Conservation (phyloP, 129 eudicot genomes). For the Deinandra increscens region DNA sequence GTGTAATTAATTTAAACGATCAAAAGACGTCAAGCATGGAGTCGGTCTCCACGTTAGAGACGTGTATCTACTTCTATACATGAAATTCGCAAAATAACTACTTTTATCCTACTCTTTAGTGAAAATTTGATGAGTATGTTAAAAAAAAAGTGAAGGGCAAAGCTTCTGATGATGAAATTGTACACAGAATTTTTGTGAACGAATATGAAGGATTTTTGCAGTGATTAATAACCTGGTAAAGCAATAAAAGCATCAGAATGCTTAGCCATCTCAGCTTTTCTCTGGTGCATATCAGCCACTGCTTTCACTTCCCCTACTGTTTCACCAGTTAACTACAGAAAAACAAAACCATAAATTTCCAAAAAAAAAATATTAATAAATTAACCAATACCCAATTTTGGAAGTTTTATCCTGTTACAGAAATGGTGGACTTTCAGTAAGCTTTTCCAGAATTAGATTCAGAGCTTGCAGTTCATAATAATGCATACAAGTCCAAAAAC, state of each 20-base stretch:
- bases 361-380: not conserved
- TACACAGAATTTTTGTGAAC: constrained; percentile 24
- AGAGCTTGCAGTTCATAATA: constrained; percentile 15
- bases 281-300: constrained; percentile 99
- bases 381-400: not conserved
- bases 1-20: not conserved
- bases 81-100: not conserved
- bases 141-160: not conserved
- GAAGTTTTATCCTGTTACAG: constrained; percentile 25
- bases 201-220: constrained; percentile 8
- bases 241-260: constrained; percentile 99
- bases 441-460: constrained; percentile 28
- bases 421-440: constrained; percentile 38
- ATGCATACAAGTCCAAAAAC: constrained; percentile 18
- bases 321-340: constrained; percentile 89
- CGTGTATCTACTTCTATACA: not conserved
- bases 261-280: constrained; percentile 99
- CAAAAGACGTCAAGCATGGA: no score
- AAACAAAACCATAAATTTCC: constrained; percentile 16
- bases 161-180: constrained; percentile 17
- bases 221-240: constrained; percentile 71
- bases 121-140: not conserved
- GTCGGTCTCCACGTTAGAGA: no score
- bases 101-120: no score
- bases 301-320: constrained; percentile 99